Evolutionary conservation across 352 stramenopile genomes (phyloP).

Genomic region (Phytophthora crassamura): DNA sequence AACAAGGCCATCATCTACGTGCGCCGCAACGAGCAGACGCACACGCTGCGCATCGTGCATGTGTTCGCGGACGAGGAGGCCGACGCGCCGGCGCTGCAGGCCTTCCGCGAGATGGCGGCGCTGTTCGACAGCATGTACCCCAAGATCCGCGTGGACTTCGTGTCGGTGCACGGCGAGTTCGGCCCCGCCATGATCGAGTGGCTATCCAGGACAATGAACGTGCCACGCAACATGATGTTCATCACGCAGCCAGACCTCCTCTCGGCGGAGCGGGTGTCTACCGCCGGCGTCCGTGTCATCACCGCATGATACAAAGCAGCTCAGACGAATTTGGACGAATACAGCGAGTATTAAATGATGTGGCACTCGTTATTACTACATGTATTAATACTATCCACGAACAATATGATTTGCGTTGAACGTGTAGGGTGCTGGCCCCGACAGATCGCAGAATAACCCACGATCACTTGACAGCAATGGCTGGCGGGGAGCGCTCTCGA

Average conservation of each 20-base stretch:
- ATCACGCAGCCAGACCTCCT: slow-evolving; percentile 80
- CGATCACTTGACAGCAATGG: no score
- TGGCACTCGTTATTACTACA: no score
- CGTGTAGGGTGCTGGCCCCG: no score
- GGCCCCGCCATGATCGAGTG: slow-evolving; percentile 77
- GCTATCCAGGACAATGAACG: slow-evolving; percentile 62
- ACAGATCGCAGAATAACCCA: no score
- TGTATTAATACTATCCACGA: no score
- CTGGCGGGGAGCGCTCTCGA: no score
- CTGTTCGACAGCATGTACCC: slow-evolving; percentile 90
- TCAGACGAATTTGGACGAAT: no score
- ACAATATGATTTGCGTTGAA: no score
- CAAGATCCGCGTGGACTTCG: slow-evolving; percentile 82
- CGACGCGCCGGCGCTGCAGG: slow-evolving; percentile 14
- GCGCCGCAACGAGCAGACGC: slow-evolving; percentile 92
- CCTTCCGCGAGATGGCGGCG: slow-evolving; percentile 51
- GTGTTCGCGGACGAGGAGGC: slow-evolving; percentile 31
- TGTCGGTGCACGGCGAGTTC: slow-evolving; percentile 66
- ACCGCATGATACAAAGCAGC: slow-evolving; percentile 43
- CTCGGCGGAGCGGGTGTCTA: slow-evolving; percentile 71
- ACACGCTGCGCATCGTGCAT: slow-evolving; percentile 91
- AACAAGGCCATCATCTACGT: no score
- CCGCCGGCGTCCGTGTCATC: slow-evolving; percentile 80
- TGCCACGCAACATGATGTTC: slow-evolving; percentile 91
- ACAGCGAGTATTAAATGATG: no score